phyloP scores from a whole-genome alignment of 805 yeast genomes.

The Brettanomyces bruxellensis region DNA sequence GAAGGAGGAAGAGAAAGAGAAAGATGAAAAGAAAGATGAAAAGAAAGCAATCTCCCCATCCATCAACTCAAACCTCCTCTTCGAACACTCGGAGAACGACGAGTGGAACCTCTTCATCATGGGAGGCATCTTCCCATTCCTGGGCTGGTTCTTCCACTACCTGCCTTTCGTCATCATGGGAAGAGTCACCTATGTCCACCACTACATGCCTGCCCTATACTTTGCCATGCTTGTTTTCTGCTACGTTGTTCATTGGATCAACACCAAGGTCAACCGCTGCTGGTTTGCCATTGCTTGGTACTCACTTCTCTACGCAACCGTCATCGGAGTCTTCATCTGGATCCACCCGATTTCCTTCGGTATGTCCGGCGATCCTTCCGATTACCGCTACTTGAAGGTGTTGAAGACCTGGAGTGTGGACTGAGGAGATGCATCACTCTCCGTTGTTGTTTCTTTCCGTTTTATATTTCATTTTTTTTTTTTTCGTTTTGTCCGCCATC shows the following conservation, averaged over 20 bases:
- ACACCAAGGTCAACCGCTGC: slow-evolving; percentile 13
- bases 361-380: slow-evolving; percentile 48
- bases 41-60: neutral
- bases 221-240: slow-evolving; percentile 79
- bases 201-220: slow-evolving; percentile 89
- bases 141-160: slow-evolving; percentile 86
- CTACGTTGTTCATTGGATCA: slow-evolving; percentile 42
- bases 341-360: slow-evolving; percentile 73
- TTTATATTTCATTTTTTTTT: too few species aligned
- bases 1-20: slow-evolving; percentile 5
- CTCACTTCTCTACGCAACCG: slow-evolving; percentile 34
- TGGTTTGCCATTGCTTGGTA: slow-evolving; percentile 29
- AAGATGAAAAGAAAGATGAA: neutral
- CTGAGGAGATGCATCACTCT: neutral
- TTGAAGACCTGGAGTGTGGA: slow-evolving; percentile 44
- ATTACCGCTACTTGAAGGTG: slow-evolving; percentile 45
- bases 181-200: slow-evolving; percentile 95
- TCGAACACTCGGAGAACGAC: neutral
- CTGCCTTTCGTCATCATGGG: slow-evolving; percentile 89
- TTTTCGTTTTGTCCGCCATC: too few species aligned
- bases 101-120: slow-evolving; percentile 28
- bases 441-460: too few species aligned
- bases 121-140: slow-evolving; percentile 76
- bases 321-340: slow-evolving; percentile 50
- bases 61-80: neutral